Evolutionary conservation across 2,329 filamentous ascomycete genomes (phyloP), one percentile per base, ranked within the genome.

Genomic region (Trichophyton benhamiae): DNA sequence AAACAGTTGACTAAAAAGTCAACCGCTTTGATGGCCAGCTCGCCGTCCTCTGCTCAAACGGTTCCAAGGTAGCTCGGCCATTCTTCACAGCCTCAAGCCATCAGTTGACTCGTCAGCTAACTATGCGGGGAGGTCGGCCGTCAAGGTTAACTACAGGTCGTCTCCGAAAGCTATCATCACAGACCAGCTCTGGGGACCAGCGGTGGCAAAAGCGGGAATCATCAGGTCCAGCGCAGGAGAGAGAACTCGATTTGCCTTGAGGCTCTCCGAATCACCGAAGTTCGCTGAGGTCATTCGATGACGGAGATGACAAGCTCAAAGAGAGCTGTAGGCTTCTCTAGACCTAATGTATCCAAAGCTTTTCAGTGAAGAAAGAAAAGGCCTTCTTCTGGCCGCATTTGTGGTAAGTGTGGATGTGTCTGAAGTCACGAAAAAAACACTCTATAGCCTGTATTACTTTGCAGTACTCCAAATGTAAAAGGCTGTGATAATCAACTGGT

Each of bases 231-330:
- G 25, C 46, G 1, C 27, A 66, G 72, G 38, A 67, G 69, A 89
- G 27, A 30, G 27, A 30, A 30, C 27, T 30, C 85, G 44, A 84
- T 30, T 91, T 66, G 80, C 90, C 65, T 86, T 22, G 87, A 87
- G 66, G 86, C 87, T 60, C 81, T 90, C 41, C 64, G 86, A 90
- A 72, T 89, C 87, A 0, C 87, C 87, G 27, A 83, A 86, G 22
- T 72, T 83, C 60, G 77, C 83, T 69, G 72, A 79, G 55, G 70
- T 81, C 20, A 76, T 77, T 58, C 48, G 17, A 25, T 57, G 17
- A 20, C 27, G 53, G 36, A 22, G 13, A 20, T 57, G 53, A 6
- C 17, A 33, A 53, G 20, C n/a, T 30, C 6, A 30, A 30, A 30
- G 27, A 30, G 27, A 30, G 27, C 20, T 11, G 49, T 17, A n/a